Percentiles rank a stretch among this genome's conserved stretches.
Conservation (phyloP, 805 yeast genomes). For the Myxozyma neglecta region DNA sequence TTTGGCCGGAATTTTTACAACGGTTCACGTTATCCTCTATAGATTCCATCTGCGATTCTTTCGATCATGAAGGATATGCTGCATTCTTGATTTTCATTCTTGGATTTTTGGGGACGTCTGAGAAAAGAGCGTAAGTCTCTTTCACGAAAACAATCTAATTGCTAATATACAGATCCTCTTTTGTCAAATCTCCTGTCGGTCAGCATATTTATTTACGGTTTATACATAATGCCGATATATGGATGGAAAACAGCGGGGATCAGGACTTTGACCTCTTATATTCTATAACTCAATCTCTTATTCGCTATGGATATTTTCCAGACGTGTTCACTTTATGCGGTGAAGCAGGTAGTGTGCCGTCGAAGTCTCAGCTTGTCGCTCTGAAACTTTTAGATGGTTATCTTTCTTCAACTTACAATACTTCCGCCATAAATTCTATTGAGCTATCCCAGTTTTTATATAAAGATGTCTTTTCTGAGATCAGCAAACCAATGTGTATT, state of each 20-base stretch:
- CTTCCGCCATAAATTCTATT: not conserved
- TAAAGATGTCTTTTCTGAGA: constrained; percentile 2
- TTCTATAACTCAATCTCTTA: constrained; percentile 2
- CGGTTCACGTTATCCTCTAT: not conserved
- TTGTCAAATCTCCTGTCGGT: constrained; percentile 4
- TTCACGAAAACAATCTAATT: not conserved
- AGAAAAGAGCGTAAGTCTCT: constrained; percentile 11
- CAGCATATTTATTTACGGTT: not conserved
- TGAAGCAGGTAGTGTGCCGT: constrained; percentile 1
- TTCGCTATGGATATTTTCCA: constrained; percentile 9
- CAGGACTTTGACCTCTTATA: constrained; percentile 23
- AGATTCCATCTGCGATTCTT: not conserved
- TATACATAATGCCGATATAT: constrained; percentile 9
- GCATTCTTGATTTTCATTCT: constrained; percentile 19
- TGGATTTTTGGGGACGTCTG: constrained; percentile 19
- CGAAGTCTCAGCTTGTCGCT: constrained; percentile 11
- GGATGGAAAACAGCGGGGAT: constrained; percentile 6
- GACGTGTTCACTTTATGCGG: not conserved
- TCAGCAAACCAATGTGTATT: constrained; percentile 16
- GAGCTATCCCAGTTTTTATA: constrained; percentile 16
- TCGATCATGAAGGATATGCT: constrained; percentile 12
- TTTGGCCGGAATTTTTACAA: constrained; percentile 13
- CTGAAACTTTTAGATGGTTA: constrained; percentile 24
- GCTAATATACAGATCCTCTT: not conserved
- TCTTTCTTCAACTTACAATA: constrained; percentile 7